Evolutionary conservation across 2,329 filamentous ascomycete species (phyloP), one percentile per base, ranked within the genome.

Genomic region (Aureobasidium zeae): DNA sequence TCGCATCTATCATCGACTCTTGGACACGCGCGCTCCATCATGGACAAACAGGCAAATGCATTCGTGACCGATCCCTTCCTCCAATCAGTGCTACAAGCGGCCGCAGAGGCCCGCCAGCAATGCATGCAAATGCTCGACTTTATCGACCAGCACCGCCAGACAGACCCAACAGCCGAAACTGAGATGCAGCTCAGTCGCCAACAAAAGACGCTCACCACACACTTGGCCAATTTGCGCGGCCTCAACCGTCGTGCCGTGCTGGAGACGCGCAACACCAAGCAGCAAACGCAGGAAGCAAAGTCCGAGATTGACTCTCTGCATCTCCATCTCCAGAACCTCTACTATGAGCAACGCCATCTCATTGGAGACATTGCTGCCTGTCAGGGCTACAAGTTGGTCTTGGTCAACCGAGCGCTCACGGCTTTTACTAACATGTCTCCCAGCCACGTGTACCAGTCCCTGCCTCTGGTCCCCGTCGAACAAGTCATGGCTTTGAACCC

Each of bases 261-360:
- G 54, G 74, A 78, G 21, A 85, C 87, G 21, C 79, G 91, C 52
- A 79, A 86, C 53, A 94, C 88, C 11, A 96, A 96, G 62, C 72
- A 83, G 42, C 71, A 78, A 53, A 96, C 91, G 1, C 83, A 86
- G 21, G 86, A 94, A 62, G 84, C 83, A 36, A 79, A 88, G 36
- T 84, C 89, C 55, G 86, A 94, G 64, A 86, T 96, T 51, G 91
- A 98, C 60, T 78, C 81, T 37, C 71, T 98, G 49, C 88, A 96
- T 60, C 72, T 98, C 26, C 85, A 94, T 58, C 72, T 98, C 44
- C 89, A 96, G 64, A 98, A 98, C 58, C 69, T 98, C 6, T 93
- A 91, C 62, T 98, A 98, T 59, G 89, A 98, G 63, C 88, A 96
- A 66, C 74, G 86, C 44, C 87, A 95, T 63, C 68, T 98, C 44